Conservation (phyloP, 1,284 basidiomycete species). For the Ganoderma meredithae region DNA sequence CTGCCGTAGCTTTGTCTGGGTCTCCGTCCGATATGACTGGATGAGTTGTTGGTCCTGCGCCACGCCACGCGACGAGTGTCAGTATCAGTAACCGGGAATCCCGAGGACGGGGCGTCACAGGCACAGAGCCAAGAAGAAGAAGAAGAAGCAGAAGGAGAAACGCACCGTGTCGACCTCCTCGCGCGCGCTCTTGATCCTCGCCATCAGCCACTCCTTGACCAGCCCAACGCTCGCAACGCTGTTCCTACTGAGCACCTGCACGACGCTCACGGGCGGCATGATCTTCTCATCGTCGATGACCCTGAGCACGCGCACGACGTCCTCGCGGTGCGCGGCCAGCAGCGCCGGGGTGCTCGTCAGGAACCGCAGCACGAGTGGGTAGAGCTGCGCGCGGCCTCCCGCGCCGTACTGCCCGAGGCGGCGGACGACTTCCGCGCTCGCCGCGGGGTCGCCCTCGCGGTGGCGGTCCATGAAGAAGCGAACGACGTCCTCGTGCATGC, state of each 20-base stretch:
- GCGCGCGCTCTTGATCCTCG: constrained; percentile 75
- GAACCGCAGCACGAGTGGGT: constrained; percentile 90
- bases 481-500: constrained; percentile 96
- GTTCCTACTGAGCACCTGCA: constrained; percentile 89
- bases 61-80: not conserved
- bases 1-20: constrained; percentile 81
- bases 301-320: constrained; percentile 76
- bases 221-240: constrained; percentile 89
- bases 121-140: constrained; percentile 10
- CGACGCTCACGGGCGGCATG: constrained; percentile 88
- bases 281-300: constrained; percentile 83
- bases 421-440: constrained; percentile 75
- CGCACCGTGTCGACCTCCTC: constrained; percentile 84
- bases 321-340: constrained; percentile 72
- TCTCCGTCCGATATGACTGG: constrained; percentile 87
- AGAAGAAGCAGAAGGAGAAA: constrained; percentile 28
- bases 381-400: constrained; percentile 71
- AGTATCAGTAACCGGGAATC: not conserved
- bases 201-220: constrained; percentile 89
- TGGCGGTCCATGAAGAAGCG: constrained; percentile 89
- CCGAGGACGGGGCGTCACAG: not conserved
- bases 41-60: constrained; percentile 84
- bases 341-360: constrained; percentile 82
- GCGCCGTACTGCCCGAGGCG: constrained; percentile 81
- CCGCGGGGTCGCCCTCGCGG: constrained; percentile 51